Percentiles rank a stretch among this genome's conserved stretches.
Conservation (phyloP, 225 moss, liverwort and hornwort genomes). For the Bryoerythrophyllum caledonicum region DNA sequence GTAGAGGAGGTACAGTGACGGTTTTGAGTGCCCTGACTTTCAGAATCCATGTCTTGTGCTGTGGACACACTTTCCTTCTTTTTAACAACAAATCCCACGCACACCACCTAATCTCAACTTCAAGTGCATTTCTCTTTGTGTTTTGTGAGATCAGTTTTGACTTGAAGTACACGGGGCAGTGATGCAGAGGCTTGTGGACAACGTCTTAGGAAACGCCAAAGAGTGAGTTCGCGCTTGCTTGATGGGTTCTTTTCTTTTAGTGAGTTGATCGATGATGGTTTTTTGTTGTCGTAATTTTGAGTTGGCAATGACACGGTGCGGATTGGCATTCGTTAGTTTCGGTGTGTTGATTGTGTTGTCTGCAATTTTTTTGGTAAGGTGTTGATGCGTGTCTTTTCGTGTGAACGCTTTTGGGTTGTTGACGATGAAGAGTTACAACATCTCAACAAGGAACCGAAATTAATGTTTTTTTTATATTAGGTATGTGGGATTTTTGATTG, state of each 20-base stretch:
- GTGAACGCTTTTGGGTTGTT: not conserved
- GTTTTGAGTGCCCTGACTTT: not conserved
- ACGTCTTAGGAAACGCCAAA: slow-evolving; percentile 54
- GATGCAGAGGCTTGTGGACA: slow-evolving; percentile 59
- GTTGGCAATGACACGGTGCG: not conserved
- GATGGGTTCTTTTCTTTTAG: not conserved
- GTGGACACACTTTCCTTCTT: not conserved
- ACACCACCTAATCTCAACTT: not conserved
- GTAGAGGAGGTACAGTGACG: too few species aligned
- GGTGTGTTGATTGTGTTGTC: not conserved
- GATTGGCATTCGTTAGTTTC: slow-evolving; percentile 2
- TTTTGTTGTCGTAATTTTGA: not conserved
- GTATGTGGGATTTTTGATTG: slow-evolving; percentile 15
- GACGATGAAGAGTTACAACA: too few species aligned
- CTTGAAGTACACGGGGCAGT: slow-evolving; percentile 4
- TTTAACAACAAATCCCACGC: not conserved
- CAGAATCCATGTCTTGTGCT: not conserved
- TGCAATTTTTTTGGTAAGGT: not conserved
- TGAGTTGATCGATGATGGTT: not conserved
- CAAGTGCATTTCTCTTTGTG: not conserved
- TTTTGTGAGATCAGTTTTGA: not conserved
- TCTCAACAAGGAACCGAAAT: too few species aligned
- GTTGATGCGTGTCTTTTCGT: not conserved
- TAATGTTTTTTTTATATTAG: not conserved
- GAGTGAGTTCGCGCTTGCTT: too few species aligned